Evolutionary conservation across 2,329 filamentous ascomycete genomes (phyloP).

Genomic region (Chaetomium globosum): DNA sequence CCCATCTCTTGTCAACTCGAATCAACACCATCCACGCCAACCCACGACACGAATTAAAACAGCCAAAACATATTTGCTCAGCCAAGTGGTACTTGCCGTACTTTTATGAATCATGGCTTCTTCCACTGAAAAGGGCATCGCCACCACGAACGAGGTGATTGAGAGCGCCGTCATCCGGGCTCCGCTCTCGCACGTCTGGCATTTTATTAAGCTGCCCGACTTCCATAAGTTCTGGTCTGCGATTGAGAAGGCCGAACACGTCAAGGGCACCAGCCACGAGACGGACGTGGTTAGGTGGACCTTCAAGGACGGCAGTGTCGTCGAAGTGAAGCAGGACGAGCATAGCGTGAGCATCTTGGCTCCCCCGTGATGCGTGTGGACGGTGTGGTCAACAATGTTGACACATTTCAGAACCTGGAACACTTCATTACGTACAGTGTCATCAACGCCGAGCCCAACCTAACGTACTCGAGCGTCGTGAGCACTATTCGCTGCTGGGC

Average conservation of each 20-base stretch:
- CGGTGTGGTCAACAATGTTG: background rate
- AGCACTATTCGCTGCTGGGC: slow-evolving; percentile 67
- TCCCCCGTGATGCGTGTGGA: background rate
- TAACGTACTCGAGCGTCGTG: slow-evolving; percentile 67
- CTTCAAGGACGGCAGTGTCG: slow-evolving; percentile 68
- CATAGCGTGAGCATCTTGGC: slow-evolving; percentile 58
- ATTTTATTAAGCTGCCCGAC: slow-evolving; percentile 72
- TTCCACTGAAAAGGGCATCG: slow-evolving; percentile 30
- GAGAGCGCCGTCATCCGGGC: slow-evolving; percentile 62
- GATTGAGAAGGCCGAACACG: slow-evolving; percentile 62
- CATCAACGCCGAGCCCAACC: slow-evolving; percentile 66
- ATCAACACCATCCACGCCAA: background rate
- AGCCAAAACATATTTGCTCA: background rate
- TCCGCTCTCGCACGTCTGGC: slow-evolving; percentile 68
- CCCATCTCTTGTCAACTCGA: background rate
- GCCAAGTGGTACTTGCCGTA: background rate
- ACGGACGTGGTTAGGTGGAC: slow-evolving; percentile 70
- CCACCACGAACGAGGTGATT: slow-evolving; percentile 37
- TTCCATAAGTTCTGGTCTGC: slow-evolving; percentile 69
- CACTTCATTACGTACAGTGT: slow-evolving; percentile 76
- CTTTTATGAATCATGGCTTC: slow-evolving; percentile 24
- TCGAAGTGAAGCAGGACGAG: slow-evolving; percentile 76
- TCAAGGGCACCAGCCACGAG: slow-evolving; percentile 65
- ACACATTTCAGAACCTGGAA: slow-evolving; percentile 59
- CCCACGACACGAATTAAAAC: background rate